Conservation (phyloP, 495 filamentous ascomycete species). For the Penicillium cinerascens region DNA sequence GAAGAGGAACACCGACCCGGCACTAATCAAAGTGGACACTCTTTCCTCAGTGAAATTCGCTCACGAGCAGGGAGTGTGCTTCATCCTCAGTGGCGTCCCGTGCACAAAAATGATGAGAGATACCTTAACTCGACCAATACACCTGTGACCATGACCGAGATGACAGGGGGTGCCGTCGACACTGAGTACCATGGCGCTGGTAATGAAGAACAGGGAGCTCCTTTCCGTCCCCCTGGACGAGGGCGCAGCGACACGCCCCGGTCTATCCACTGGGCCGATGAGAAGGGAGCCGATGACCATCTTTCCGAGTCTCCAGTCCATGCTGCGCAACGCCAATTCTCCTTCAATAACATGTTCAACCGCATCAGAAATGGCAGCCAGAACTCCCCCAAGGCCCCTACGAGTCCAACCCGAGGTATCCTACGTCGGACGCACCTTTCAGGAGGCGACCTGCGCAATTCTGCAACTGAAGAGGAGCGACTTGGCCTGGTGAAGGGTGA, state of each 20-base stretch:
- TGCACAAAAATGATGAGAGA: constrained; percentile 32
- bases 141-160: constrained; percentile 3
- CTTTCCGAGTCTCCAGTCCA: constrained; percentile 16
- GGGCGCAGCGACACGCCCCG: constrained; percentile 33
- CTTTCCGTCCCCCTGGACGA: constrained; percentile 19
- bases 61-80: constrained; percentile 39
- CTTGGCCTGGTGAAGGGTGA: constrained; percentile 84
- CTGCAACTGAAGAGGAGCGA: constrained; percentile 81
- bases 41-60: constrained; percentile 59
- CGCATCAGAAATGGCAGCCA: constrained; percentile 33
- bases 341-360: constrained; percentile 79
- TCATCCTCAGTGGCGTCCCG: constrained; percentile 32
- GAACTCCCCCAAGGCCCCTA: constrained; percentile 27
- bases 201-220: constrained; percentile 13
- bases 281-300: constrained; percentile 29
- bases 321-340: constrained; percentile 72
- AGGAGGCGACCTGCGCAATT: constrained; percentile 29
- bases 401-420: constrained; percentile 31
- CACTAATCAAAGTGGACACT: constrained; percentile 33
- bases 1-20: constrained; percentile 31
- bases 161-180: constrained; percentile 44
- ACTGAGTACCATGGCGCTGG: constrained; percentile 36
- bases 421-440: constrained; percentile 46
- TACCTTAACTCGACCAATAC: not conserved
- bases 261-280: constrained; percentile 32